Base-by-base conservation (phyloP, 345 rosid genomes). In the Euphorbia pulcherrima region DNA sequence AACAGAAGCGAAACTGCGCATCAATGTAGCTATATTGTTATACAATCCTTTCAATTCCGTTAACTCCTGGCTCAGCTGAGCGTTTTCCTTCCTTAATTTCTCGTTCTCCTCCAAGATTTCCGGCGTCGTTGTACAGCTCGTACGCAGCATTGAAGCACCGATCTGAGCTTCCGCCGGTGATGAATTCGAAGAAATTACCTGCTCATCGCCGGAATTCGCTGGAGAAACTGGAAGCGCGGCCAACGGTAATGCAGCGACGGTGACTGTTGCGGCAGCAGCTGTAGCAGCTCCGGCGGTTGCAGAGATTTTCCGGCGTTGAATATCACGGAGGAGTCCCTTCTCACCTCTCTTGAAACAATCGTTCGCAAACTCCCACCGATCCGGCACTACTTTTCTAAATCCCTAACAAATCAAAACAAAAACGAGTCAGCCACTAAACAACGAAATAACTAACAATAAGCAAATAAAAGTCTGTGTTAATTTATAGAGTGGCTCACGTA, bases 331-430 rank as follows among this genome's bases (percentile, higher is more conserved):
- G 24, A 90, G 80, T 21, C 73, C 73, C 76, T 87, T 92, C 69
- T 88, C 97, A 23, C 97, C 98, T 77, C 84, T 80, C 60, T 79
- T 75, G 47, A 93, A 93, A 71, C 83, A 84, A 11, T 89, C 97
- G 27, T 93, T 87, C 8, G 92, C 87, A 47, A 93, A 93, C 72
- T 93, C 98, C 98, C 98, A 93, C 56, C 94, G 90, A 73, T 92
- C 98, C 13, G 98, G 93, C 48, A 87, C 93, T 13, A 90, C 97
- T 74, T 92, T 92, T 13, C 96, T 84, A 73, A 92, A 92, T 65
- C 97, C 98, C 97, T 93, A n/a, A 74, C 27, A 41, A 24, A 69
- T 13, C 17, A 58, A 47, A 53, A 14, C 33, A 26, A 17, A 14
- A 48, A 6, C 33, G 6, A 37, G 1, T 13, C 14, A 67, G 18